phyloP scores from a whole-genome alignment of 306 rosid species.

The Vicia faba region DNA sequence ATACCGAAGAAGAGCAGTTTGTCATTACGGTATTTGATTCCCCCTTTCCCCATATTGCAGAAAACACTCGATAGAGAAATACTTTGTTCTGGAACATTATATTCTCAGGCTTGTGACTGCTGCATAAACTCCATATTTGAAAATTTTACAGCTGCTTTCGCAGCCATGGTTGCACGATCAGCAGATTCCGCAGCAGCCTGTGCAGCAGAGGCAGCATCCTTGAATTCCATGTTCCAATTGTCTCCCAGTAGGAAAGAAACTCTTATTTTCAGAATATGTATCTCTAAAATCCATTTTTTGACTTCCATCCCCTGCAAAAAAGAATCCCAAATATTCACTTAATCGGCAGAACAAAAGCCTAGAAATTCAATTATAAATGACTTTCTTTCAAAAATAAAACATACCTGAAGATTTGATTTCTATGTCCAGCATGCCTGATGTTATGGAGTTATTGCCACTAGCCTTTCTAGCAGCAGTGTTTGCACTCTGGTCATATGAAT shows the following conservation, averaged over 20 bases:
- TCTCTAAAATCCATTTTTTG: constrained; percentile 45
- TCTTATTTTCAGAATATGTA: constrained; percentile 51
- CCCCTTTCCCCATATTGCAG: too few relatives aligned
- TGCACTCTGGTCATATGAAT: constrained; percentile 43
- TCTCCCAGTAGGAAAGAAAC: constrained; percentile 42
- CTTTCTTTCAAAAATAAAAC: constrained; percentile 11
- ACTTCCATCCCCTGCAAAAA: constrained; percentile 46
- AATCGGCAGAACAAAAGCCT: constrained; percentile 24
- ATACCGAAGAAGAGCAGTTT: too few relatives aligned
- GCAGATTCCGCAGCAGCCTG: constrained; percentile 99
- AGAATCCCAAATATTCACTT: constrained; percentile 38
- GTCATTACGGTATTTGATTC: too few relatives aligned
- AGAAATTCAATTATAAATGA: not conserved
- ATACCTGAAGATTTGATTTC: constrained; percentile 65
- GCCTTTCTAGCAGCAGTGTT: constrained; percentile 42
- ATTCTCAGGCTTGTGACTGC: too few relatives aligned
- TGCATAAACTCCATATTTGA: too few relatives aligned
- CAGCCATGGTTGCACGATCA: constrained; percentile 88
- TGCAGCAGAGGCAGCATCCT: too few relatives aligned
- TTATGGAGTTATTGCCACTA: constrained; percentile 37
- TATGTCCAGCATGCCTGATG: constrained; percentile 43
- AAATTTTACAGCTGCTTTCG: constrained; percentile 97
- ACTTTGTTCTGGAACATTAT: too few relatives aligned
- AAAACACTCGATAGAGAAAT: too few relatives aligned
- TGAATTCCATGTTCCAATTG: constrained; percentile 76